phyloP scores from a whole-genome alignment of 2,329 filamentous ascomycete species.

The Aspergillus fumigatus region DNA sequence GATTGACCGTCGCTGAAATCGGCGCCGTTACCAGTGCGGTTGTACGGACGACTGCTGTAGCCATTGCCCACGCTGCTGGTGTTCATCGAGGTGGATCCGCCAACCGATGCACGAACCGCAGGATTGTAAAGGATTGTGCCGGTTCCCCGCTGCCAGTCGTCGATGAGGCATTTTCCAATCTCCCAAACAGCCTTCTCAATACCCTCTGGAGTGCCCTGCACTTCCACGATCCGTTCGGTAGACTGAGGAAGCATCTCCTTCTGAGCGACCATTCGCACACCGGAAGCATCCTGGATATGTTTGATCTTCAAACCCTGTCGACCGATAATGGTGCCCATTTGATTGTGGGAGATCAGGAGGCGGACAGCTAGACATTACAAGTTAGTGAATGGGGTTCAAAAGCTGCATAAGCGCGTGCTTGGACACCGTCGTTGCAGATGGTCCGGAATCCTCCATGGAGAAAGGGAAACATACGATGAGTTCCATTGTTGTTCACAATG shows the following conservation, averaged over 20 bases:
- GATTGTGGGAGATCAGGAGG: constrained; percentile 97
- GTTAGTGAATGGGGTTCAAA: constrained; percentile 12
- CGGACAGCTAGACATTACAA: constrained; percentile 67
- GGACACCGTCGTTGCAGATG: neutral
- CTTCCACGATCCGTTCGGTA: constrained; percentile 94
- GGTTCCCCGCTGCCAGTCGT: constrained; percentile 95
- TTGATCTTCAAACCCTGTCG: constrained; percentile 97
- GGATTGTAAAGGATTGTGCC: constrained; percentile 98
- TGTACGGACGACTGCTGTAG: constrained; percentile 65
- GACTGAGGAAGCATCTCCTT: constrained; percentile 99
- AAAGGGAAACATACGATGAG: constrained; percentile 73
- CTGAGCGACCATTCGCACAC: constrained; percentile 97
- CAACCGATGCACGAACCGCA: constrained; percentile 74
- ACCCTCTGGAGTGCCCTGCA: constrained; percentile 89
- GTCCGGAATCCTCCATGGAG: too few species aligned
- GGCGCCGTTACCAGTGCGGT: constrained; percentile 90
- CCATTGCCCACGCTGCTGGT: constrained; percentile 50
- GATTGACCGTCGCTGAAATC: constrained; percentile 82
- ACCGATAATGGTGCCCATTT: constrained; percentile 99
- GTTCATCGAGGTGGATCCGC: constrained; percentile 49
- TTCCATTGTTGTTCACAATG: constrained; percentile 78
- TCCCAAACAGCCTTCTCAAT: constrained; percentile 98
- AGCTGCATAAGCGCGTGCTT: neutral
- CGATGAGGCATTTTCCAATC: constrained; percentile 96
- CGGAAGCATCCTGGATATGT: constrained; percentile 94